Base-by-base conservation (phyloP, 305 asterid species). In the Fraxinus sp. region DNA sequence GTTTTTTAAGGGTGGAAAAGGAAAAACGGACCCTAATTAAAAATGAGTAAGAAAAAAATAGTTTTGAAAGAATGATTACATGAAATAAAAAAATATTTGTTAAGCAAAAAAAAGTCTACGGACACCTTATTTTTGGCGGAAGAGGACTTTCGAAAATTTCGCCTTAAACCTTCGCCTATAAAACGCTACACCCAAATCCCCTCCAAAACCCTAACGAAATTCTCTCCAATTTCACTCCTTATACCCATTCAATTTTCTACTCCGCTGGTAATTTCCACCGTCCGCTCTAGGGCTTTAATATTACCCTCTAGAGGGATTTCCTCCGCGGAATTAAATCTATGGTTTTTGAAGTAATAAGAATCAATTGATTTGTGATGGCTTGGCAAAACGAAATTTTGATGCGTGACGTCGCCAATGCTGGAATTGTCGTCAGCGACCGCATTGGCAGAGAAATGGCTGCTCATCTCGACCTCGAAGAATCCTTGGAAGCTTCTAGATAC, bases 401-500 rank as follows among this genome's bases (percentile, higher is more conserved):
- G 91, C 97, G 97, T 77, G 98, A 96, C 84, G 97, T 96, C 86
- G 86, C 90, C 84, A 93, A 93, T 80, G 98, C 99, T 18, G 97
- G 99, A 11, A 89, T 91, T 79, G 95, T 92, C 37, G 90, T 96
- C 85, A 86, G 90, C 88, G 97, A 94, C 86, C 93, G 95, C 81
- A 91, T 94, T 44, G 92, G 93, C 82, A 84, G 99, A 83, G 98
- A 96, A 57, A 86, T 92, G 10, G 84, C 90, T 5, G 84, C 89
- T 57, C 99, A 94, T 89, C 87, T 90, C 79, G 99, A 96, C 86
- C 93, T 94, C 2, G 99, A 96, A 84, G 99, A 96, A 83, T 85
- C 98, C 18, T 83, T 96, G 24, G 99, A 96, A 89, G 98, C 99
- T 82, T 91, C 98, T 49, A 91, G 99, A 92, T 96, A 96, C 79